Conservation (phyloP, 768 basidiomycete genomes). For the Rickenella mellea region DNA sequence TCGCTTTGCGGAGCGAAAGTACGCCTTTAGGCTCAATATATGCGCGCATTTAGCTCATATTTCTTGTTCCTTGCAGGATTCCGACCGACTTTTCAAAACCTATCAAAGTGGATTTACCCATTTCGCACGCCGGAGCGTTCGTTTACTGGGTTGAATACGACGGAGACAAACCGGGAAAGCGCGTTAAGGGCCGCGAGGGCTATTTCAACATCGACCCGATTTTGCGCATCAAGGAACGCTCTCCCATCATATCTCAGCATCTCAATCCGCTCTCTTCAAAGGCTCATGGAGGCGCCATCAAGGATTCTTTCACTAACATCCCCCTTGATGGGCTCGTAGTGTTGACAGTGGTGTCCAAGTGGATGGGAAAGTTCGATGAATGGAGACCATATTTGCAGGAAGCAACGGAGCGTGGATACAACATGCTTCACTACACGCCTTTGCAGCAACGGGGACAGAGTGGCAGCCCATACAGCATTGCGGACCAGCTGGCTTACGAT, state of each 20-base stretch:
- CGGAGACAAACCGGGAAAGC: conserved; percentile 40
- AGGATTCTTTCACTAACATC: conserved; percentile 49
- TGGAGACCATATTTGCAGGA: conserved; percentile 81
- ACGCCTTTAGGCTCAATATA: conserved; percentile 22
- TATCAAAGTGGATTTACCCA: conserved; percentile 89
- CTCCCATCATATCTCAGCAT: conserved; percentile 57
- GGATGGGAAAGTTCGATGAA: conserved; percentile 81
- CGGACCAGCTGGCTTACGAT: conserved; percentile 79
- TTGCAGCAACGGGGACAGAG: conserved; percentile 86
- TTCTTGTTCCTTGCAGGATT: conserved; percentile 36
- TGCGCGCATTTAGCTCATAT: conserved; percentile 4
- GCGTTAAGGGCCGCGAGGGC: conserved; percentile 76
- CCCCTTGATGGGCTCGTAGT: conserved; percentile 85
- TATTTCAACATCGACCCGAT: conserved; percentile 97
- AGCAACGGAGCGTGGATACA: conserved; percentile 86
- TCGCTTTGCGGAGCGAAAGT: conserved; percentile 69
- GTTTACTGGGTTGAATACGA: conserved; percentile 94
- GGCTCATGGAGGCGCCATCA: conserved; percentile 42
- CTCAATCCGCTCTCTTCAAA: conserved; percentile 40
- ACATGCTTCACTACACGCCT: conserved; percentile 96
- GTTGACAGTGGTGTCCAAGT: conserved; percentile 89
- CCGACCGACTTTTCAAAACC: conserved; percentile 84
- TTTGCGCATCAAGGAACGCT: conserved; percentile 64
- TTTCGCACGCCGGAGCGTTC: conserved; percentile 95
- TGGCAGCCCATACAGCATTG: conserved; percentile 89